phyloP scores from a whole-genome alignment of 257 asterid genomes.

The Euphrasia confusa region DNA sequence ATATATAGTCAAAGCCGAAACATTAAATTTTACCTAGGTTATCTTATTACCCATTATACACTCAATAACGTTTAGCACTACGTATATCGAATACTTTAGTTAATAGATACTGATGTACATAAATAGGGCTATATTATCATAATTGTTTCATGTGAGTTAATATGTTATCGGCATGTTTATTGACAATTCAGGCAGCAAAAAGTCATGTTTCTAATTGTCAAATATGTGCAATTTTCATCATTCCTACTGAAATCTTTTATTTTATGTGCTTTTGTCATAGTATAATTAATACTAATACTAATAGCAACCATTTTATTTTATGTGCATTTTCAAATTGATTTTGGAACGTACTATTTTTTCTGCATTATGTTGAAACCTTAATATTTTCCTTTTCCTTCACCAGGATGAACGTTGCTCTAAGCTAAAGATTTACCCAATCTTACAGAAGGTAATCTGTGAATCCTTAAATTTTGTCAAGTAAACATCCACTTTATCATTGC shows the following conservation, averaged over 20 bases:
- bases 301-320: not conserved
- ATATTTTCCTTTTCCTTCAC: slow-evolving; percentile 16
- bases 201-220: not conserved
- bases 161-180: slow-evolving; percentile 1
- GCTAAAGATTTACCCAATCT: slow-evolving; percentile 84
- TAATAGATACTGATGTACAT: too few relatives aligned
- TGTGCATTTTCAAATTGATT: slow-evolving; percentile 11
- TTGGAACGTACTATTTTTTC: slow-evolving; percentile 15
- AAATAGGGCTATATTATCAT: not conserved
- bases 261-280: slow-evolving; percentile 3
- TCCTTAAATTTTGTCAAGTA: slow-evolving; percentile 20
- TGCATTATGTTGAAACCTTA: slow-evolving; percentile 17
- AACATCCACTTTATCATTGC: slow-evolving; percentile 10
- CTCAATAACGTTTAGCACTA: too few relatives aligned
- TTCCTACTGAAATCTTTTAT: not conserved
- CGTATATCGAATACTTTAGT: too few relatives aligned
- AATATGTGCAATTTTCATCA: slow-evolving; percentile 3
- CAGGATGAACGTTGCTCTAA: slow-evolving; percentile 99
- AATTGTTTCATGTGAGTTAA: not conserved
- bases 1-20: too few relatives aligned
- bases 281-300: not conserved
- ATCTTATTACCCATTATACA: too few relatives aligned
- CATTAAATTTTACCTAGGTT: too few relatives aligned
- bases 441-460: slow-evolving; percentile 74
- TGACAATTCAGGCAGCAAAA: not conserved